Evolutionary conservation across 495 filamentous ascomycete genomes (phyloP), one percentile per base, ranked within the genome.

Genomic region (Platismatia glauca): DNA sequence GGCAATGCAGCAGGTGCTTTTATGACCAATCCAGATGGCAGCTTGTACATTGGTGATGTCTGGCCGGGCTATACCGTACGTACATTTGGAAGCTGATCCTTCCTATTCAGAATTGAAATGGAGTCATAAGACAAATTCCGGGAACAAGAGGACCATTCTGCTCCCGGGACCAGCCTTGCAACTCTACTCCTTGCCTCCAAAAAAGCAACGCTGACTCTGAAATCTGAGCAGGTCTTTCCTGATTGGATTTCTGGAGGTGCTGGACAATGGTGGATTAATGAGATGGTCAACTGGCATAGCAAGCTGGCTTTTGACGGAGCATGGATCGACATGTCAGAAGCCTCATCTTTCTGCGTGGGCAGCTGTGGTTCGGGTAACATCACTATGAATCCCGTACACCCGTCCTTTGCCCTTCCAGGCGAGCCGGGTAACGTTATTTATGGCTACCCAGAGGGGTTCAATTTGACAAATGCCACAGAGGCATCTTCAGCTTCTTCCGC

Each of bases 301-400:
- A 83, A 89, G 44, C 65, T 90, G 13, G 68, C 74, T 0, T 85
- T 77, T 61, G 80, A 82, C 60, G 84, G 84, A 22, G 77, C 84
- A 44, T 86, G 84, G 84, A 82, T 86, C 60, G 82, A 85, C 58
- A 85, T 85, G 82, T 74, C 67, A 71, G 78, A 91, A 69, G 84
- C 85, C 3, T 84, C 88, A 22, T 91, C 87, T 0, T 93, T 93
- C 80, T 94, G 90, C 64, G 81, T 88, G 16, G 90, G 90, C 8
- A 87, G 82, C 68, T 93, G 89, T 64, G 89, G 90, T 33, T 82
- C 79, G 38, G 75, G 76, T 3, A 89, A 90, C 59, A 71, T 90
- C 52, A 82, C 80, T 7, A 69, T 89, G 61, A 89, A 91, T 66
- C 87, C 87, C 0, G 83, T 83, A 5, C 88, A 90, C 69, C 84